phyloP scores from a whole-genome alignment of 1,284 basidiomycete genomes.

The Sporisorium graminicola region DNA sequence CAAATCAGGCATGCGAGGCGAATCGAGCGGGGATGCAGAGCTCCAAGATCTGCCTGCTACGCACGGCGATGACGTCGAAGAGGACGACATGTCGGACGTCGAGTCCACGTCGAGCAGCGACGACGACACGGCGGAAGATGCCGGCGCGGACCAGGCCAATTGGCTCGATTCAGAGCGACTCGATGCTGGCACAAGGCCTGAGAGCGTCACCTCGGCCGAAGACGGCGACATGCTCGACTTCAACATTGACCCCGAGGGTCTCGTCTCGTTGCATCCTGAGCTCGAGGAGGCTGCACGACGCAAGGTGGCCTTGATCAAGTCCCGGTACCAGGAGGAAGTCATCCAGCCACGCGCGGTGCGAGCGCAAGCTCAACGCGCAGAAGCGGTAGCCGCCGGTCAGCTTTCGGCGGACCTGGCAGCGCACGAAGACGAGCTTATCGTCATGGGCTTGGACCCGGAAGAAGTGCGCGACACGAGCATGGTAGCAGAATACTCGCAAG shows the following conservation, averaged over 20 bases:
- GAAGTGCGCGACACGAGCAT: slow-evolving; percentile 93
- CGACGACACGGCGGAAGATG: slow-evolving; percentile 36
- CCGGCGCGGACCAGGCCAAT: slow-evolving; percentile 19
- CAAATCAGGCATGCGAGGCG: slow-evolving; percentile 14
- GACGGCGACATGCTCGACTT: slow-evolving; percentile 53
- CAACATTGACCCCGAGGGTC: slow-evolving; percentile 65
- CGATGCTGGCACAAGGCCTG: slow-evolving; percentile 31
- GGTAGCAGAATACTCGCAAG: slow-evolving; percentile 97
- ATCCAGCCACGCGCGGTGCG: slow-evolving; percentile 53
- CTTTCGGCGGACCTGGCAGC: slow-evolving; percentile 60
- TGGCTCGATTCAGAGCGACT: slow-evolving; percentile 49
- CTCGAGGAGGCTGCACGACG: slow-evolving; percentile 61
- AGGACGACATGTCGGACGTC: slow-evolving; percentile 48
- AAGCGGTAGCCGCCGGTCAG: slow-evolving; percentile 57
- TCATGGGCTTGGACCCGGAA: slow-evolving; percentile 67
- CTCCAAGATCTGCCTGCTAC: slow-evolving; percentile 24
- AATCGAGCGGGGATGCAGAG: slow-evolving; percentile 27
- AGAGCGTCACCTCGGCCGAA: slow-evolving; percentile 54
- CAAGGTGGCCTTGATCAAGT: slow-evolving; percentile 60
- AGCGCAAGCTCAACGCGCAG: slow-evolving; percentile 56
- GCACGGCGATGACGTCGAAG: slow-evolving; percentile 23
- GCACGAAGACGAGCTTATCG: slow-evolving; percentile 64
- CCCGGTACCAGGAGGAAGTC: slow-evolving; percentile 58
- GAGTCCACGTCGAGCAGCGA: slow-evolving; percentile 47
- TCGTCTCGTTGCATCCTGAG: slow-evolving; percentile 64